Evolutionary conservation across 768 basidiomycete species (phyloP).

Genomic region (Paxillus ammoniavirescens): DNA sequence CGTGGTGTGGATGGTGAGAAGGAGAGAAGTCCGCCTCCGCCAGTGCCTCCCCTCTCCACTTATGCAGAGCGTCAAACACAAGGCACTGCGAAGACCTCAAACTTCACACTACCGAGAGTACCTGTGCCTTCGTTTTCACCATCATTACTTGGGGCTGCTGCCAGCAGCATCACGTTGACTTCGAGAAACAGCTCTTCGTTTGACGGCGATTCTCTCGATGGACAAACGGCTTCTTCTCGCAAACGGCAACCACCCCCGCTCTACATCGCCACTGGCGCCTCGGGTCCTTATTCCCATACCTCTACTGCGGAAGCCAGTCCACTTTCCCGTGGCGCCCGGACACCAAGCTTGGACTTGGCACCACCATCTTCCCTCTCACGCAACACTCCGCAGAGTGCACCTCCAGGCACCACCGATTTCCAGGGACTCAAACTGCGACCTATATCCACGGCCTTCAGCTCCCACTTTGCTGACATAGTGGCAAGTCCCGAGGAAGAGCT

Average conservation of each 20-base stretch:
- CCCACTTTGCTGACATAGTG: slow-evolving; percentile 56
- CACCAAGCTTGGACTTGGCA: slow-evolving; percentile 11
- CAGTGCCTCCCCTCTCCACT: slow-evolving; percentile 51
- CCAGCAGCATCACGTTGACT: slow-evolving; percentile 17
- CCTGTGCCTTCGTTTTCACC: slow-evolving; percentile 43
- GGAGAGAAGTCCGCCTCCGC: slow-evolving; percentile 46
- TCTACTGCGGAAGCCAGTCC: slow-evolving; percentile 11
- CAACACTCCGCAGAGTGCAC: slow-evolving; percentile 56
- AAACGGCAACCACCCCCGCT: slow-evolving; percentile 30
- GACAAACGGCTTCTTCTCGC: slow-evolving; percentile 22
- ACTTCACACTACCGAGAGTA: slow-evolving; percentile 30
- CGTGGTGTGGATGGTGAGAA: slow-evolving; percentile 32
- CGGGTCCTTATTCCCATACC: slow-evolving; percentile 13
- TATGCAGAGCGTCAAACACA: slow-evolving; percentile 30
- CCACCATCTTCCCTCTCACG: slow-evolving; percentile 12
- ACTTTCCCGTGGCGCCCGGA: slow-evolving; percentile 11
- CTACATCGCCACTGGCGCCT: slow-evolving; percentile 27
- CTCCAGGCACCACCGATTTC: slow-evolving; percentile 61
- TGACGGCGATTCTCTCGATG: slow-evolving; percentile 13
- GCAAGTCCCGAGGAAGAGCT: slow-evolving; percentile 25
- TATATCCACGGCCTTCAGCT: slow-evolving; percentile 72
- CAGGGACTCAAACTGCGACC: slow-evolving; percentile 69
- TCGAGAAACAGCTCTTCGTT: slow-evolving; percentile 3
- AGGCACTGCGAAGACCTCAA: slow-evolving; percentile 29
- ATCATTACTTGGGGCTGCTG: slow-evolving; percentile 26